These are phyloP conservation scores for Trametes gibbosa DNA, from an alignment of 768 basidiomycete species.

Conservation along the genomic window DNA sequence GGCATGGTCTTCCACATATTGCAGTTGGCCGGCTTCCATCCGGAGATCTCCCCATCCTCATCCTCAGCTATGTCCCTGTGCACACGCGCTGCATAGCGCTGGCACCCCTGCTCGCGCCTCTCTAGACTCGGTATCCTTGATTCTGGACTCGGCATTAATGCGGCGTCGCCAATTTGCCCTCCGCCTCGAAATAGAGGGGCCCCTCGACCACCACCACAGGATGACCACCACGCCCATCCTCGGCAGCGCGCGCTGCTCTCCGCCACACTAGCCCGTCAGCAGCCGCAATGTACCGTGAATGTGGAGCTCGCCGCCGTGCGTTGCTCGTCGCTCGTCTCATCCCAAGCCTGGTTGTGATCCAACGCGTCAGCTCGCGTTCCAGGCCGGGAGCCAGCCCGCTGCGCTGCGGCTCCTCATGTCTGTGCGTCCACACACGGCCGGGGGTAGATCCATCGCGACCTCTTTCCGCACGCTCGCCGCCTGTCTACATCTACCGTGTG, in stretches of 20 bases:
- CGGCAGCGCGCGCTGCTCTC: not conserved
- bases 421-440: not conserved
- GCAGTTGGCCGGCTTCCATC: not conserved
- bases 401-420: not conserved
- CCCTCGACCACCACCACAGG: too few relatives aligned
- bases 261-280: not conserved
- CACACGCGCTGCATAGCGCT: not conserved
- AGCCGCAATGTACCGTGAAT: conserved; percentile 1
- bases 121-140: not conserved
- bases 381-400: too few relatives aligned
- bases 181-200: not conserved
- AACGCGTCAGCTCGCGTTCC: too few relatives aligned
- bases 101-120: not conserved
- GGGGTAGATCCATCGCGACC: too few relatives aligned
- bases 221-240: not conserved
- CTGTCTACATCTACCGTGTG: too few relatives aligned
- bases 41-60: not conserved
- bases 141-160: not conserved
- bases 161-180: not conserved
- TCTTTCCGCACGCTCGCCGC: too few relatives aligned
- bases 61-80: not conserved
- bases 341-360: not conserved
- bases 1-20: not conserved
- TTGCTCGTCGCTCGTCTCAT: not conserved
- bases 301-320: not conserved